Evolutionary conservation across 192 early-diverging fungal genomes (phyloP).

Genomic region (Coemansia javaensis): DNA sequence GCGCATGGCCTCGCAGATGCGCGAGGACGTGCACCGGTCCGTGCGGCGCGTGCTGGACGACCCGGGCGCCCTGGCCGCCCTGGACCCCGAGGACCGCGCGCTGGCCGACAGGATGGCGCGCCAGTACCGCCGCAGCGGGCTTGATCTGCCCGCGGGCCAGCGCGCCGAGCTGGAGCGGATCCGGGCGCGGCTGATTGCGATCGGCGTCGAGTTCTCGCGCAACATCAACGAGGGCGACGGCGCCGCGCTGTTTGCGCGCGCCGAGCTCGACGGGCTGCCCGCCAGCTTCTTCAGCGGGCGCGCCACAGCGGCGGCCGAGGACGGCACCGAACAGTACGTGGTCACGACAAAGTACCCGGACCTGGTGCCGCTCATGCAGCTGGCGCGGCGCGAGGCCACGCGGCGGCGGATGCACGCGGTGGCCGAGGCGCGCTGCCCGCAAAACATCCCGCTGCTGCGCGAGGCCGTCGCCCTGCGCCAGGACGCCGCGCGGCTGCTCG

Average conservation of each 20-base stretch:
- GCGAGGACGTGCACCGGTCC: conserved; percentile 56
- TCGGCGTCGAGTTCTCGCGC: conserved; percentile 63
- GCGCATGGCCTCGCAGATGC: conserved; percentile 59
- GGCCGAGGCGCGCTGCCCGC: conserved; percentile 52
- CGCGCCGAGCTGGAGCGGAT: conserved; percentile 57
- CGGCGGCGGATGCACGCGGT: conserved; percentile 47
- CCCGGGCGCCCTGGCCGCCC: conserved; percentile 18
- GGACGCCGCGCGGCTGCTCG: conserved; percentile 56
- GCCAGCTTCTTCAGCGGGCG: conserved; percentile 59
- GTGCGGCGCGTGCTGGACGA: conserved; percentile 45
- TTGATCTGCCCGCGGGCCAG: conserved; percentile 56
- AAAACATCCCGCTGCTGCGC: conserved; percentile 58
- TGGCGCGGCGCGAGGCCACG: conserved; percentile 49
- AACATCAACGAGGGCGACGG: conserved; percentile 60
- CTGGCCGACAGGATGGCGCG: conserved; percentile 59
- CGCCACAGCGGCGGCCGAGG: conserved; percentile 31
- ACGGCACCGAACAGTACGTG: conserved; percentile 56
- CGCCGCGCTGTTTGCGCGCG: conserved; percentile 32
- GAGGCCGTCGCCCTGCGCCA: conserved; percentile 53
- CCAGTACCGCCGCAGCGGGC: conserved; percentile 65
- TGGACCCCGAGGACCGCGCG: conserved; percentile 57
- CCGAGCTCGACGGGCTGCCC: conserved; percentile 68
- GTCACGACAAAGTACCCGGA: conserved; percentile 72
- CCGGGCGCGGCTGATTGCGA: conserved; percentile 59
- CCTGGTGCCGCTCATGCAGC: conserved; percentile 39